These are phyloP conservation scores for Cicer chorassanicum DNA, from an alignment of 306 rosid species.

Conservation along the genomic window DNA sequence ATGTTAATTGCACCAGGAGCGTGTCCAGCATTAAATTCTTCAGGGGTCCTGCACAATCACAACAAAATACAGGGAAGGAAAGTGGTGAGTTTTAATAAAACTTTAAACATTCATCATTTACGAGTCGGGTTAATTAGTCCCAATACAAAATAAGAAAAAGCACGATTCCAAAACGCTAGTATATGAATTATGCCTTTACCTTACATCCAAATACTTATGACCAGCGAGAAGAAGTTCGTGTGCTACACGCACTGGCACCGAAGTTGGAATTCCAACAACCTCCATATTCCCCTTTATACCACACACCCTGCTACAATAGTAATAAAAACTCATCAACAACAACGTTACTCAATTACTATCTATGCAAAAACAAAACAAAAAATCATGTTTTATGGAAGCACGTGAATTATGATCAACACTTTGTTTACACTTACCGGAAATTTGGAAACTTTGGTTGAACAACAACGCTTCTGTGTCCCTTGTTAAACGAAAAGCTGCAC, in stretches of 20 bases:
- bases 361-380: not conserved
- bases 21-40: constrained; percentile 78
- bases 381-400: not conserved
- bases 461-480: not conserved
- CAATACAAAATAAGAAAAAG: no score
- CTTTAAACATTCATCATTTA: no score
- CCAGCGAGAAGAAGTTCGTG: constrained; percentile 92
- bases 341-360: not conserved
- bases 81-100: not conserved
- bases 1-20: constrained; percentile 75
- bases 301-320: constrained; percentile 51
- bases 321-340: not conserved
- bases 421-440: constrained; percentile 40
- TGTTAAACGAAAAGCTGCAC: constrained; percentile 46
- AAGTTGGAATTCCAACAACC: constrained; percentile 64
- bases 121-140: no score
- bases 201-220: constrained; percentile 86
- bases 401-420: not conserved
- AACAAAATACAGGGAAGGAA: not conserved
- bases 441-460: constrained; percentile 36
- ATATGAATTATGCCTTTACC: constrained; percentile 43
- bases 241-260: constrained; percentile 89
- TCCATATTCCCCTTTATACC: constrained; percentile 57
- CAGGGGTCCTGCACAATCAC: constrained; percentile 62
- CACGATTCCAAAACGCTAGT: no score